Percentiles rank a stretch among this genome's conserved stretches.
Evolutionary conservation across 2,329 filamentous ascomycete species (phyloP).

Genomic region (Epichloe amarillans): DNA sequence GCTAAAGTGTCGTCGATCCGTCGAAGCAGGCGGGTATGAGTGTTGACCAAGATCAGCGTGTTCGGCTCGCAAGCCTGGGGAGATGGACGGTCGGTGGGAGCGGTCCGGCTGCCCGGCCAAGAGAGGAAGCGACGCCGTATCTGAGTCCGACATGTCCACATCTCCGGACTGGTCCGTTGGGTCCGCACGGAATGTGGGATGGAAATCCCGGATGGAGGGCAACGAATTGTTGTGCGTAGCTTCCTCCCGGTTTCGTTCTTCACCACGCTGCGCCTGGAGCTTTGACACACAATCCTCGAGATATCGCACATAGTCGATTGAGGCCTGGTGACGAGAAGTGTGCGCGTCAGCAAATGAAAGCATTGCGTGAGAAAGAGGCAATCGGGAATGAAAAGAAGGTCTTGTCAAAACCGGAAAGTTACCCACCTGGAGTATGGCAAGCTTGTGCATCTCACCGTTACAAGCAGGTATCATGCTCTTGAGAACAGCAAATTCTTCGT

Average conservation of each 20-base stretch:
- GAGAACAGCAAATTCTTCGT: constrained; percentile 87
- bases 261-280: constrained; percentile 49
- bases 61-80: constrained; percentile 36
- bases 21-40: constrained; percentile 41
- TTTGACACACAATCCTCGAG: constrained; percentile 77
- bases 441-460: constrained; percentile 94
- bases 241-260: constrained; percentile 15
- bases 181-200: constrained; percentile 27
- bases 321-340: constrained; percentile 45
- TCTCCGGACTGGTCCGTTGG: constrained; percentile 21
- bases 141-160: constrained; percentile 49
- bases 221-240: constrained; percentile 17
- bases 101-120: constrained; percentile 17
- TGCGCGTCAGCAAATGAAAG: background rate
- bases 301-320: constrained; percentile 92
- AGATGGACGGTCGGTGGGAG: constrained; percentile 34
- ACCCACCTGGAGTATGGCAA: constrained; percentile 81
- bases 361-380: background rate
- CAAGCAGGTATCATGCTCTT: constrained; percentile 96
- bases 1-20: constrained; percentile 37
- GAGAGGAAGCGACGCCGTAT: constrained; percentile 34
- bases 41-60: constrained; percentile 31
- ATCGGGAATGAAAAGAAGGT: background rate
- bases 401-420: background rate
- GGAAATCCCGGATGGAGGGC: constrained; percentile 25